Evolutionary conservation across 139 green algal species (phyloP).

Genomic region (Penium margaritaceum): DNA sequence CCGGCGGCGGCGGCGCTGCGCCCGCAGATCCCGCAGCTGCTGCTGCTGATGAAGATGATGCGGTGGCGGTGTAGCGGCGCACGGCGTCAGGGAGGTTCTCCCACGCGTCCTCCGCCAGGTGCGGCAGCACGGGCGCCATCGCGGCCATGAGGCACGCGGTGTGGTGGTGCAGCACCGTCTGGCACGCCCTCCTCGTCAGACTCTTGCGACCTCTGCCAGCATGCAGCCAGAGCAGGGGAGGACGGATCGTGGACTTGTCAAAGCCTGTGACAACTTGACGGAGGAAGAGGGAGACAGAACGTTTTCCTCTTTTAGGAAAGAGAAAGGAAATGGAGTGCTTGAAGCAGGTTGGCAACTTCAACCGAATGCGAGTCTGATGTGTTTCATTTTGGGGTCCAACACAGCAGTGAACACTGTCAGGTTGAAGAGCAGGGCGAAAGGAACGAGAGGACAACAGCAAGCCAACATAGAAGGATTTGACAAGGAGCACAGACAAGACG

Average conservation of each 20-base stretch:
- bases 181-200: conserved; percentile 58
- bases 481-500: background rate
- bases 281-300: background rate
- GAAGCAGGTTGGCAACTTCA: background rate
- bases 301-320: background rate
- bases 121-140: conserved; percentile 52
- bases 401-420: too few species aligned
- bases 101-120: conserved; percentile 94
- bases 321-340: background rate
- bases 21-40: too few species aligned
- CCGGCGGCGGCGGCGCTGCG: background rate
- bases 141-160: conserved; percentile 53
- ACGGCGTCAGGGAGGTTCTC: conserved; percentile 57
- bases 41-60: too few species aligned
- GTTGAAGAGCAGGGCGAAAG: too few species aligned
- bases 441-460: too few species aligned
- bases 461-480: background rate
- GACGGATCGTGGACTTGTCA: too few species aligned
- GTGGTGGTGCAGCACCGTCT: conserved; percentile 73
- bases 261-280: background rate
- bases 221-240: background rate
- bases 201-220: conserved; percentile 15
- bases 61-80: too few species aligned
- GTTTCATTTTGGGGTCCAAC: background rate
- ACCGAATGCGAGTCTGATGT: background rate